Evolutionary conservation across 345 rosid species (phyloP).

Genomic region (Bretschneidera sinensis): DNA sequence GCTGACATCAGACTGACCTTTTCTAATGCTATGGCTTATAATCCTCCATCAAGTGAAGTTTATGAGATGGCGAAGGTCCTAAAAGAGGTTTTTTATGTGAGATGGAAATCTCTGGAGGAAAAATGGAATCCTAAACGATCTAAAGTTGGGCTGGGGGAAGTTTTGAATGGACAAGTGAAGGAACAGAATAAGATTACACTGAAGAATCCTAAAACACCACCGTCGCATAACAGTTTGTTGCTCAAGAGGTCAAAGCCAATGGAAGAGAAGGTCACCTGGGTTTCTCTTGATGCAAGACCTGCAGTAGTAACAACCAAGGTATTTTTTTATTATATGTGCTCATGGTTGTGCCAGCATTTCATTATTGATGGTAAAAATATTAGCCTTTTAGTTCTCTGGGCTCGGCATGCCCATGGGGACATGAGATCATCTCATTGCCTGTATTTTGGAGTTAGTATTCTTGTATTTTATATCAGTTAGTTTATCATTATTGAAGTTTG

Average conservation of each 20-base stretch:
- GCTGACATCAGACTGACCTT: slow-evolving; percentile 73
- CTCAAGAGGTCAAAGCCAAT: slow-evolving; percentile 29
- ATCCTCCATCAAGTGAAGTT: slow-evolving; percentile 57
- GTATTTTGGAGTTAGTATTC: not conserved
- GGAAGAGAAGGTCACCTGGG: slow-evolving; percentile 22
- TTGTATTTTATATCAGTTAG: not conserved
- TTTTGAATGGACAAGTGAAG: slow-evolving; percentile 19
- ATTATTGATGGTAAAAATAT: not conserved
- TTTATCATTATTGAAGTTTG: not conserved
- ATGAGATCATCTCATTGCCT: not conserved
- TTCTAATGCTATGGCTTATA: slow-evolving; percentile 76
- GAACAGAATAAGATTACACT: slow-evolving; percentile 28
- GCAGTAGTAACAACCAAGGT: slow-evolving; percentile 34
- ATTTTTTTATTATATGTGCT: not conserved
- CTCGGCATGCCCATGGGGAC: not conserved
- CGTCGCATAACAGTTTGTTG: slow-evolving; percentile 15
- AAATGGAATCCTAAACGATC: slow-evolving; percentile 30
- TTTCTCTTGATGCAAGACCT: slow-evolving; percentile 20
- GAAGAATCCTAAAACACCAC: slow-evolving; percentile 34
- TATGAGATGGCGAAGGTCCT: slow-evolving; percentile 49
- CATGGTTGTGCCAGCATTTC: not conserved
- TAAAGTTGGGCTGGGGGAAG: slow-evolving; percentile 17
- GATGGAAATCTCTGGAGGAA: slow-evolving; percentile 58
- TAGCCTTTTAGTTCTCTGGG: not conserved
- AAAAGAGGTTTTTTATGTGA: slow-evolving; percentile 42